Base-by-base conservation (phyloP, 108 stramenopile species). In the Fistulifera pelliculosa region DNA sequence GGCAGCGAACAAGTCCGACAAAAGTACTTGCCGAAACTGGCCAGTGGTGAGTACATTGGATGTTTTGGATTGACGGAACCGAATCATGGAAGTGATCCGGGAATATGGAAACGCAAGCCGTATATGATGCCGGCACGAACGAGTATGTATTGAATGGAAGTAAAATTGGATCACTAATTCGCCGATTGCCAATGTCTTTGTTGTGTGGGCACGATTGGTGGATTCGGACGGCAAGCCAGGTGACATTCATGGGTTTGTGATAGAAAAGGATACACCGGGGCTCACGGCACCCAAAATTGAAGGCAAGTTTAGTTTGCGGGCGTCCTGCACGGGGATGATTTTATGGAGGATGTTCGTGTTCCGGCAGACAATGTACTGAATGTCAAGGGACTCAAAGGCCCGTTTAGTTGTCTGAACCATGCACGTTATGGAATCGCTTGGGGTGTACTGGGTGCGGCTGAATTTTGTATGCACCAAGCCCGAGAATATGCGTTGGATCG, bases 101-200 rank as follows among this genome's bases (percentile, higher is more conserved):
- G 1, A 66, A 78, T 23, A 98, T 98, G 97, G 91, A 85, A 66
- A 92, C 95, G 1, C 59, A 74, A 7, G 80, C 91, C 4, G 19
- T 38, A 1, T 81, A 78, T 49, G 88, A 93, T 54, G 65, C 62
- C 0, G 81, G 63, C 43, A 89, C 80, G 45, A 79, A 89, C 47
- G 79, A 90, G 50, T 91, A 91, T 69, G 67, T 92, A 0, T 64
- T 98, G 47, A 92, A 83, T 60, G 97, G 97, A 14, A 65, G 79
- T 62, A 98, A 98, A 95, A 93, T 54, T 98, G 97, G 97, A 98
- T 98, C 66, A 98, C 97, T 40, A 94, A 96, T 75, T 75, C 80
- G 11, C 95, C 97, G 16, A 90, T 95, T 45, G 95, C 97, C 6
- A 93, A 98, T 60, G 84, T 98, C 10, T 81, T 86, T 63, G 68